A percentile compares a stretch with the other conserved stretches of the same genome.
phyloP scores from a whole-genome alignment of 257 asterid species.

The Solanum chaucha region DNA sequence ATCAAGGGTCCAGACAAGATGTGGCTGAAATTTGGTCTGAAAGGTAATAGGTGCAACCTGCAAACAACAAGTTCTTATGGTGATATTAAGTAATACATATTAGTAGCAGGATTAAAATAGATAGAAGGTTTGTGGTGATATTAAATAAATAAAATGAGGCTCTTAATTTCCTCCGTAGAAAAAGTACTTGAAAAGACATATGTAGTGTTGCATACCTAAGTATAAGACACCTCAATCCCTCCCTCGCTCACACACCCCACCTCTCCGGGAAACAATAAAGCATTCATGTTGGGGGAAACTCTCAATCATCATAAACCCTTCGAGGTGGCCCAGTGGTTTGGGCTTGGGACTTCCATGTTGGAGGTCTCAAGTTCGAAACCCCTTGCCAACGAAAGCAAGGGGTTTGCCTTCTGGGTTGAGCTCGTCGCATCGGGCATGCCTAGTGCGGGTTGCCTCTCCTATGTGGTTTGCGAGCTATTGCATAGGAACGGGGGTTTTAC shows the following conservation, averaged over 20 bases:
- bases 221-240: not conserved
- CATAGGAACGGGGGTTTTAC: no score
- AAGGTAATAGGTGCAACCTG: constrained; percentile 87
- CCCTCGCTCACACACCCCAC: no score
- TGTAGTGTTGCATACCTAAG: not conserved
- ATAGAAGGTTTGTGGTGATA: not conserved
- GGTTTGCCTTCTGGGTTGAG: no score
- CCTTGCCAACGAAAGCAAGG: no score
- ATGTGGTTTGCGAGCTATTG: no score
- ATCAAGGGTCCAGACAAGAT: constrained; percentile 85
- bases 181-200: not conserved
- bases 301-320: not conserved
- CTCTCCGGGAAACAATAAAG: no score
- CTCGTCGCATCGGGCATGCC: no score
- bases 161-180: not conserved
- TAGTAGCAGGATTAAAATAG: not conserved
- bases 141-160: not conserved
- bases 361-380: no score
- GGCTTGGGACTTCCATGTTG: no score
- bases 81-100: not conserved
- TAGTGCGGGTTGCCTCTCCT: no score
- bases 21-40: constrained; percentile 63
- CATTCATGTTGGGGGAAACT: no score
- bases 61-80: constrained; percentile 6
- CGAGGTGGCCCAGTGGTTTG: no score